Evolutionary conservation across 2,329 filamentous ascomycete genomes (phyloP), one percentile per base, ranked within the genome.

Genomic region (Pseudocercospora fuligena): DNA sequence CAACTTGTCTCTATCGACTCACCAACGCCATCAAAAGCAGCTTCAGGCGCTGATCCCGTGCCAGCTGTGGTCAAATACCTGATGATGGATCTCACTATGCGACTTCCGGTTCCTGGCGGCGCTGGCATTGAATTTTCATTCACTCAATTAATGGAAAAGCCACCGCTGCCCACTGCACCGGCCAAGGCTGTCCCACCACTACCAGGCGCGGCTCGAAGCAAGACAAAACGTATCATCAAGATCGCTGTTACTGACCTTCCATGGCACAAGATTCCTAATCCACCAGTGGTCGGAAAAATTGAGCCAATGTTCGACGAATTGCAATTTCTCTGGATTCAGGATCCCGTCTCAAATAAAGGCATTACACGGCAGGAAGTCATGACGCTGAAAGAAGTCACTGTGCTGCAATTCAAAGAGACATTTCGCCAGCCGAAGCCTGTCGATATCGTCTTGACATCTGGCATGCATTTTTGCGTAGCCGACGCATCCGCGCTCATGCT

Each of bases 181-280:
- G 23, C 40, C 3, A 46, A 16, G 19, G 16, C 19, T 46, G 16
- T 21, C 16, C 43, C 43, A n/a, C 43, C 16, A n/a, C 43, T 21
- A n/a, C 36, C 53, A 11, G 27, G 53, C 21, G 4, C 27, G n/a
- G 14, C 56, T 14, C 54, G 53, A 12, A 59, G n/a, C 27, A 21
- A 36, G 25, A 64, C 62, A 1, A 64, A 64, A 36, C 62, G 62
- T n/a, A n/a, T 64, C 19, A 51, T 64, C 27, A 57, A 47, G 12
- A 54, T 51, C 3, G 36, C 43, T 5, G 40, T 64, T 33, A 40
- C 19, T 6, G 62, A 64, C 51, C 25, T 64, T 11, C 62, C 62
- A 3, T 64, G 62, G 62, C 33, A 53, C 12, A 27, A 59, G 62
- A 64, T 64, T 9, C 62, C 62, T 21, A 57, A 64, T 7, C 62